These are phyloP conservation scores for Naganishia liquefaciens DNA, from an alignment of 1,284 basidiomycete species.

Conservation along the genomic window DNA sequence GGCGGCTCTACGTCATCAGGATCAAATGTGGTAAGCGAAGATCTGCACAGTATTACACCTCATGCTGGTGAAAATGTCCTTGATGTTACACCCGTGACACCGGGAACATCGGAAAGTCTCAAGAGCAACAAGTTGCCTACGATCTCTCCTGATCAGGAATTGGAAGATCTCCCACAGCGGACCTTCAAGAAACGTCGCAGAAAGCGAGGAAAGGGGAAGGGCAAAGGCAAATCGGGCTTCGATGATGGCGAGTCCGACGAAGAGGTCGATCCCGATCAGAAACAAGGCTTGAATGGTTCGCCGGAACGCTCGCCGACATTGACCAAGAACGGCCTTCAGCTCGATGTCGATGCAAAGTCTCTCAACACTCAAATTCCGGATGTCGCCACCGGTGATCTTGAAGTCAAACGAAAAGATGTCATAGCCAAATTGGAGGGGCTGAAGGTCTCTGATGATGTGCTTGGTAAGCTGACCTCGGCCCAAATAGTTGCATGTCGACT, in stretches of 20 bases:
- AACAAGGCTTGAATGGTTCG: conserved; percentile 28
- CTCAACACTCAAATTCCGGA: background rate
- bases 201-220: conserved; percentile 54
- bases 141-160: conserved; percentile 9
- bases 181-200: conserved; percentile 31
- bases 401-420: conserved; percentile 24
- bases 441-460: conserved; percentile 72
- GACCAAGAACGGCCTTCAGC: conserved; percentile 39
- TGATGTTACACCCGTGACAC: background rate
- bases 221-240: conserved; percentile 57
- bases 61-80: background rate
- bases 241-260: conserved; percentile 53
- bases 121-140: background rate
- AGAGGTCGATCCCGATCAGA: conserved; percentile 47
- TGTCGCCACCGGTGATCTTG: background rate
- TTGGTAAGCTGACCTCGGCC: conserved; percentile 61
- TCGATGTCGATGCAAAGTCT: background rate
- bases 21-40: background rate
- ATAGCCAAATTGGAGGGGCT: conserved; percentile 53
- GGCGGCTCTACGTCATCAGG: background rate
- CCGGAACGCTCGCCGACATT: conserved; percentile 28
- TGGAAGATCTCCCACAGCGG: conserved; percentile 17
- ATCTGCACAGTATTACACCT: background rate
- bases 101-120: background rate
- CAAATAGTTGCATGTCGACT: background rate